Base-by-base conservation (phyloP, 257 asterid species). In the Fraxinus cuspidata region DNA sequence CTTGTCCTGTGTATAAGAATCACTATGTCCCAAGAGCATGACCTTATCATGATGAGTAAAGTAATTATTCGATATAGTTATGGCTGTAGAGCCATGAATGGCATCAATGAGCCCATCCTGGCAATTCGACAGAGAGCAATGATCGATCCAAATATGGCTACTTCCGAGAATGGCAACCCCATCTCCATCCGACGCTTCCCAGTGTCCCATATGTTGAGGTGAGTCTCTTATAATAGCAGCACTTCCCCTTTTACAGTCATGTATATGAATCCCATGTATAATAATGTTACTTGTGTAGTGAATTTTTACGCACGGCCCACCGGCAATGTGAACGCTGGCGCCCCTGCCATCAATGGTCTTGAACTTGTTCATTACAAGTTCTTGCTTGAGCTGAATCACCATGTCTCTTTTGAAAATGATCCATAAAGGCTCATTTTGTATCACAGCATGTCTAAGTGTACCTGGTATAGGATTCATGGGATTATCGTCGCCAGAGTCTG, bases 261-360 rank as follows among this genome's bases (percentile, higher is more conserved):
- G 97, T 77, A 93, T 86, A 63, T 91, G 83, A 31, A 93, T 74
- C 7, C 97, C 97, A 27, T 91, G 97, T 42, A 93, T 87, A 23
- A 93, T 93, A 23, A 93, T 84, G 63, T 93, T 90, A 0, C 35
- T 82, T 0, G 76, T 85, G 19, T 83, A 74, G 77, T 93, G 97
- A 72, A 91, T 87, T 7, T 89, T 84, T 71, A 93, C 80, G 86
- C 97, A 93, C 0, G 97, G 93, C 18, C 97, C 97, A 13, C 83
- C 86, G 23, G 92, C 70, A 7, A 89, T 86, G 80, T 91, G 97
- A 37, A 91, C 96, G 73, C 89, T 89, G 3, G 92, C 89, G 2
- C 97, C 96, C 2, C 97, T 88, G 7, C 97, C 97, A 53, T 93
- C 97, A 73, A 93, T 89, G 73, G 97, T 91, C 47, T 93, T 93